Conservation (phyloP, 371 early-diverging fungal genomes). For the Circinella minor region DNA sequence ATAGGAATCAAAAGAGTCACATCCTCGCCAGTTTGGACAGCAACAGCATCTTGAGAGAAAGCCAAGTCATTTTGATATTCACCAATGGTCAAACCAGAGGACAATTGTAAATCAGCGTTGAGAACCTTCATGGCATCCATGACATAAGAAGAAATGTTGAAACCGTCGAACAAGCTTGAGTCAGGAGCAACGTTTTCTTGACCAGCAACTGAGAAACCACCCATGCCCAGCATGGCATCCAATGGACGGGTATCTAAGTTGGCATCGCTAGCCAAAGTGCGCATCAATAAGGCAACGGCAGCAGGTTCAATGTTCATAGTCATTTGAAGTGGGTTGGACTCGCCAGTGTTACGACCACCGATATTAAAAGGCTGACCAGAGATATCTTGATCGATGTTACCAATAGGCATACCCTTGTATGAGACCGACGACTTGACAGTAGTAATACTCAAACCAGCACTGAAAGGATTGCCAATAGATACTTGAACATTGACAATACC, state of each 20-base stretch:
- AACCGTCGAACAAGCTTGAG: constrained; percentile 41
- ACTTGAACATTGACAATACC: constrained; percentile 52
- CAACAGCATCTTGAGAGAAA: constrained; percentile 52
- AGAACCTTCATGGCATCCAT: constrained; percentile 56
- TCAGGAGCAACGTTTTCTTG: constrained; percentile 39
- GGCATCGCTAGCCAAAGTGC: constrained; percentile 48
- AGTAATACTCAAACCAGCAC: constrained; percentile 50
- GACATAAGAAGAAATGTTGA: constrained; percentile 51
- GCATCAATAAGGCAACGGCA: constrained; percentile 46
- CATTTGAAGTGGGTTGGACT: constrained; percentile 39
- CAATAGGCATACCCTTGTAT: constrained; percentile 51
- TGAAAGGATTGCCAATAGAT: constrained; percentile 59
- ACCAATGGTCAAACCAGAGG: constrained; percentile 52
- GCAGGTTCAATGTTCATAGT: constrained; percentile 46
- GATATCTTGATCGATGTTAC: constrained; percentile 53
- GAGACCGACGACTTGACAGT: constrained; percentile 50
- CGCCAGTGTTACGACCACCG: constrained; percentile 34
- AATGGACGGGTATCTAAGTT: constrained; percentile 47
- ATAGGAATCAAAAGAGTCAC: constrained; percentile 55
- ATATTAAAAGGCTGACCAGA: constrained; percentile 40
- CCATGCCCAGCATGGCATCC: constrained; percentile 51
- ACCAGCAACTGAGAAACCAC: constrained; percentile 43
- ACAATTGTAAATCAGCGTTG: constrained; percentile 51
- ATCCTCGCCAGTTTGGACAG: constrained; percentile 44
- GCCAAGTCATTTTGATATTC: constrained; percentile 49